Evolutionary conservation across 108 stramenopile species (phyloP), one percentile per base, ranked within the genome.

Genomic region (Schizochytrium sp.): DNA sequence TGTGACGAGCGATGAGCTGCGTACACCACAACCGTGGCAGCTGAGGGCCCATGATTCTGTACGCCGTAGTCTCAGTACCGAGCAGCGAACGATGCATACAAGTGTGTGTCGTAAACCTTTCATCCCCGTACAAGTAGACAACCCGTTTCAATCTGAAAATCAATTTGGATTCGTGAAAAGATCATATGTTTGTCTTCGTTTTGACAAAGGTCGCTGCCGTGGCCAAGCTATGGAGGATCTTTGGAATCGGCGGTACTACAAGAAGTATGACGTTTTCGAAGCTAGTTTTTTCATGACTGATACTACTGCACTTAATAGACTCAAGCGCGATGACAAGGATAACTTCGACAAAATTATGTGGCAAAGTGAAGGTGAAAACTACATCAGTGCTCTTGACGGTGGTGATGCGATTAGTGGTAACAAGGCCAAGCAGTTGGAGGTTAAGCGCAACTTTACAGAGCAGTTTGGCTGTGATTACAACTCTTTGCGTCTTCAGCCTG

Each of bases 401-500:
- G 76, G 76, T 55, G 76, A 83, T 40, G 76, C 76, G 2, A 55
- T 83, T 3, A 83, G 76, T 28, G 76, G 76, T 10, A 83, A 83
- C 76, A 83, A 83, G 76, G 76, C 76, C 76, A 83, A 55, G 28
- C 76, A 83, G 76, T 53, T 83, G 28, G 76, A 83, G 76, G 76
- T 83, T 13, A 83, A 83, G 76, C 76, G 76, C 47, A 83, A 49
- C 50, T 83, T 55, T 53, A 47, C 76, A 13, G 76, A 83, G 76
- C 76, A 83, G 53, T 83, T 83, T 53, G 76, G 76, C 5, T 83
- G 76, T 53, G 76, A 83, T 53, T 83, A 83, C 76, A 83, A 83
- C 47, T 49, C 47, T n/a, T 40, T 83, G 76, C 47, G 76, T 10
- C 76, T 83, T 47, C 76, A 83, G 76, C 76, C 76, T 28, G 50